Base-by-base conservation (phyloP, 495 filamentous ascomycete genomes). In the Penicillium longicatenatum region DNA sequence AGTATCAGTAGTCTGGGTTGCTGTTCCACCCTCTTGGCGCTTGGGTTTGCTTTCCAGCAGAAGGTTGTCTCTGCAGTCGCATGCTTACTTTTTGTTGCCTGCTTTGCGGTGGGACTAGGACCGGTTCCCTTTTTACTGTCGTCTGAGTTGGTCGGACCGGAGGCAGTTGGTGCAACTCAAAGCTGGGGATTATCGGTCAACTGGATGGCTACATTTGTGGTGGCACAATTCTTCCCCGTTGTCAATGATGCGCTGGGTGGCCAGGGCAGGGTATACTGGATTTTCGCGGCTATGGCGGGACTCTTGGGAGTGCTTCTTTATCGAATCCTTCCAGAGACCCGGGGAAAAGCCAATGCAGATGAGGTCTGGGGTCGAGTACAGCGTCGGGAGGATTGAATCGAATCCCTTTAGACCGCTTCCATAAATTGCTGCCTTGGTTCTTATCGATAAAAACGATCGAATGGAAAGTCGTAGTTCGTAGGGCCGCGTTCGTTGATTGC, bases 121-220 rank as follows among this genome's bases (percentile, higher is more conserved):
- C 95, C 94, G 0, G 87, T 98, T 3, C 94, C 94, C 0, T 98
- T 98, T 75, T 93, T 97, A 63, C 81, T 98, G 31, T 86, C 92
- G 1, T 89, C 88, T 3, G 93, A 97, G 72, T 83, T 96, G 3
- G 95, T 97, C 5, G 89, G 86, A 0, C 85, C 89, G 3, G 89
- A 93, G 62, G 93, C 93, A 0, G 91, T 97, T 1, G 93, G 92
- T 0, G 91, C 93, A 0, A 87, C 90, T 5, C 94, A 98, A 71
- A 88, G 84, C 33, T 90, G 89, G 76, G 90, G 88, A 0, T 71
- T 98, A 33, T 89, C 87, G 0, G 89, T 90, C 2, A 98, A 91
- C 73, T 98, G 94, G 84, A 79, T 90, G 24, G 89, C 92, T 1
- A 98, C 95, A 0, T 98, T 96, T 69, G 62, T 92, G 8, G 92